Conservation (phyloP, 2,329 filamentous ascomycete genomes). For the Purpureocillium takamizusanense region DNA sequence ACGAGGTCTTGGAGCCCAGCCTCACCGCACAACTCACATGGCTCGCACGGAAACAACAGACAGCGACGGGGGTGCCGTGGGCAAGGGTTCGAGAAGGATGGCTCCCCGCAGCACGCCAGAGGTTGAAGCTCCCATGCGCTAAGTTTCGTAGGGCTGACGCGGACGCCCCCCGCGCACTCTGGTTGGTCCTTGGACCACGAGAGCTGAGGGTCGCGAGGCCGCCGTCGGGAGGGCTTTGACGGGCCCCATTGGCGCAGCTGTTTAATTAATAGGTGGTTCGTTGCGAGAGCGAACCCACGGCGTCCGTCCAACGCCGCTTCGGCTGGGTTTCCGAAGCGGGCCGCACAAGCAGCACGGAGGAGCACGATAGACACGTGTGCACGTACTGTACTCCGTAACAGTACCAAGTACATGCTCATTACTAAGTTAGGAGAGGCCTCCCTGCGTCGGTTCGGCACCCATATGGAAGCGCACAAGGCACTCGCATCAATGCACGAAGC, state of each 20-base stretch:
- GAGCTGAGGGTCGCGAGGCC: not conserved
- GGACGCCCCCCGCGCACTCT: constrained; percentile 7
- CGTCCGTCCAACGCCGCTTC: not conserved
- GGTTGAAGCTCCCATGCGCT: constrained; percentile 1
- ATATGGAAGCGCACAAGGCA: too few species aligned
- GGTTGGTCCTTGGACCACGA: constrained; percentile 8
- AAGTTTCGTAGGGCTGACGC: constrained; percentile 14
- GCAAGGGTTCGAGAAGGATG: not conserved
- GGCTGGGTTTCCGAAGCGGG: too few species aligned
- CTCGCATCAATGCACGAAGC: too few species aligned
- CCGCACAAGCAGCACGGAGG: too few species aligned
- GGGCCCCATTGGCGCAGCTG: not conserved
- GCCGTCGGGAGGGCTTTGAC: not conserved
- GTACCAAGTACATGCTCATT: too few species aligned
- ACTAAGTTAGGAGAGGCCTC: too few species aligned
- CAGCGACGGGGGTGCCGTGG: not conserved
- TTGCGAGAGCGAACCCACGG: not conserved
- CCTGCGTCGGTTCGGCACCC: too few species aligned
- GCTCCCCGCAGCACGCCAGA: constrained; percentile 2
- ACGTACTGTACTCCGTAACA: too few species aligned
- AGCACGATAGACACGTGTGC: too few species aligned
- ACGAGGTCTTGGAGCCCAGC: constrained; percentile 1
- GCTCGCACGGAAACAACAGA: constrained; percentile 1
- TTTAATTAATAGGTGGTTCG: not conserved
- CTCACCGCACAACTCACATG: not conserved